phyloP scores from a whole-genome alignment of 2,329 filamentous ascomycete species.

The Curvularia spicifera region DNA sequence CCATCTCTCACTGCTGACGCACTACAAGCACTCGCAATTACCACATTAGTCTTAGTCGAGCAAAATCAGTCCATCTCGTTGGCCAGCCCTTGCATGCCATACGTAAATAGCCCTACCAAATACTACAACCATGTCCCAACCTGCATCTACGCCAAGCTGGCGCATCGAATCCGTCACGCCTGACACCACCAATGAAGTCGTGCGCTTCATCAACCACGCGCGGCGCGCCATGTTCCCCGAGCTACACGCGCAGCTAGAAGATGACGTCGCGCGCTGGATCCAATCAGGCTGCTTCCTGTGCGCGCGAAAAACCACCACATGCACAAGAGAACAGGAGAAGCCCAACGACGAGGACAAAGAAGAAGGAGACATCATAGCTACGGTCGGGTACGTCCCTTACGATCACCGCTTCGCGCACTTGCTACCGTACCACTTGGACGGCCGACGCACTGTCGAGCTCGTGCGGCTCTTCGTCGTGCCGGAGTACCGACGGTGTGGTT shows the following conservation, averaged over 20 bases:
- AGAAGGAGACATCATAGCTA: background rate
- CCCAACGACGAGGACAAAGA: too few species aligned
- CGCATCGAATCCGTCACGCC: slow-evolving; percentile 11
- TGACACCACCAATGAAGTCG: slow-evolving; percentile 1
- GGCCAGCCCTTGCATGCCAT: background rate
- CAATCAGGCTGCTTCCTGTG: slow-evolving; percentile 8
- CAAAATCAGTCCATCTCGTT: background rate
- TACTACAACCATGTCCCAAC: background rate
- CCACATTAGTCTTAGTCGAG: background rate
- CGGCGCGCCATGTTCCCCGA: slow-evolving; percentile 7
- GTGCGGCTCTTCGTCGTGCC: background rate
- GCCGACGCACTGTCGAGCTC: background rate
- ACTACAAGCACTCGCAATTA: background rate
- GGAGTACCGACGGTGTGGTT: background rate
- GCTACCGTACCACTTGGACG: background rate
- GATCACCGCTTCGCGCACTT: background rate
- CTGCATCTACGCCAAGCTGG: slow-evolving; percentile 1
- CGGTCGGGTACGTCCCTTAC: background rate
- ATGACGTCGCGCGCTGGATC: slow-evolving; percentile 6
- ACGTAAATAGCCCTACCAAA: too few species aligned
- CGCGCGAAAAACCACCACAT: background rate
- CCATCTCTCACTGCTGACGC: too few species aligned
- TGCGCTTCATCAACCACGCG: slow-evolving; percentile 16
- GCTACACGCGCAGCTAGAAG: slow-evolving; percentile 1
- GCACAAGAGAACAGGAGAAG: too few species aligned